Evolutionary conservation across 768 basidiomycete genomes (phyloP), one percentile per base, ranked within the genome.

Genomic region (Amanita muscaria): DNA sequence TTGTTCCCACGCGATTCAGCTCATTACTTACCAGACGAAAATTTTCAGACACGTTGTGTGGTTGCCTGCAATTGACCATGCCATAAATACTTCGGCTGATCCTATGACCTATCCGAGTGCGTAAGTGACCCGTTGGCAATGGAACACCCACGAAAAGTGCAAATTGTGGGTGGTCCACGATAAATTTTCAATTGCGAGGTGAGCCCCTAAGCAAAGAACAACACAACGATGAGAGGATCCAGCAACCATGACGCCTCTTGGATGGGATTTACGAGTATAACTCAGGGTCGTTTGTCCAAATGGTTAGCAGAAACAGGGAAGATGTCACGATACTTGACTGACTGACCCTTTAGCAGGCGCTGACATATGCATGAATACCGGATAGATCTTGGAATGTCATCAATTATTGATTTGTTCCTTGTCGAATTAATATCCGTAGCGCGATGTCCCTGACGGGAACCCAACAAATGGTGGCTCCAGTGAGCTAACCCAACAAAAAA

Each of bases 361-460:
- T 10, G 21, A 10, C 40, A 10, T 22, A 29, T 12, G 27, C 27
- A 34, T 23, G 14, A 29, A 18, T n/a, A 4, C 14, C 11, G 35
- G 30, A 43, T 8, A 31, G 32, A 31, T 43, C 3, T n/a, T n/a
- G 22, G 12, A 46, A 39, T 30, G 19, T 22, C 44, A 46, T 46
- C 36, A 46, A 39, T 12, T 12, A 12, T 12, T 29, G 12, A 38
- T 27, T 38, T 36, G 34, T 36, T 16, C n/a, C 44, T 43, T 45
- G 15, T 38, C 44, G 23, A 46, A 16, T 46, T 46, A 46, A 46
- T 46, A 35, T 46, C 36, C 44, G 29, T 27, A 46, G 37, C 11
- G 37, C 30, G 27, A 5, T 38, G 44, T 22, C 44, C 44, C 44
- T 46, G 44, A 46, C 36, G 23, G 27, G 25, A 16, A 30, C 29